Base-by-base conservation (phyloP, 2,329 filamentous ascomycete species). In the Zarea fungicola region DNA sequence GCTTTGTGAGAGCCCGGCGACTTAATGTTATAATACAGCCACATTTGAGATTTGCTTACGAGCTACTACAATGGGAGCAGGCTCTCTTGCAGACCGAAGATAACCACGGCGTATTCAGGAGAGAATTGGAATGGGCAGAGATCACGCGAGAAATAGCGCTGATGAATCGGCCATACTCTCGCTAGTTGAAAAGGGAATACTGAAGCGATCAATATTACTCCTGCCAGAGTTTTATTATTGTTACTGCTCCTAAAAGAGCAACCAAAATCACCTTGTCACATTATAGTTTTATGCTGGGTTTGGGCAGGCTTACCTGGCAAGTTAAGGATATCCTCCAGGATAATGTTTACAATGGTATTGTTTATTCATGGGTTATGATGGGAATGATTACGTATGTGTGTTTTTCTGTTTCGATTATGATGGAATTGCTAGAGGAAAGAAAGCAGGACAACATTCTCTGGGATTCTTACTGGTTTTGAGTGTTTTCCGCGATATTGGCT, bases 21-120 rank as follows among this genome's bases (percentile, higher is more conserved):
- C 75, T 99, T 41, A 99, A 99, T 62, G 93, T 99, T 45, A 99
- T 99, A 55, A 97, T 99, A 55, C 93, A 99, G 65, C 93, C 93
- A 11, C 92, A 99, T 71, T 76, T 99, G 49, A 81, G 89, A 51
- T 99, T 99, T 69, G 87, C 87, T 57, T 96, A 97, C 62, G 93
- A 99, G 69, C 78, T 99, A 25, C 76, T 99, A 43, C 95, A 95
- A 65, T 97, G 92, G 89, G 93, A 99, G 67, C 92, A 96, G 66
- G 68, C 78, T 26, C 80, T 91, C 53, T 81, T 79, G 60, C 60
- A 62, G 37, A 76, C 69, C 65, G 77, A 68, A 63, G 73, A 66
- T 66, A 73, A 63, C 40, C 60, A 60, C 23, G 54, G 54, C 3
- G 60, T 64, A 6, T 57, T 85, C 50, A 83, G 81, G 58, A 78